Evolutionary conservation across 78 protist species (phyloP).

Genomic region (Chrysochromulina tobinii): DNA sequence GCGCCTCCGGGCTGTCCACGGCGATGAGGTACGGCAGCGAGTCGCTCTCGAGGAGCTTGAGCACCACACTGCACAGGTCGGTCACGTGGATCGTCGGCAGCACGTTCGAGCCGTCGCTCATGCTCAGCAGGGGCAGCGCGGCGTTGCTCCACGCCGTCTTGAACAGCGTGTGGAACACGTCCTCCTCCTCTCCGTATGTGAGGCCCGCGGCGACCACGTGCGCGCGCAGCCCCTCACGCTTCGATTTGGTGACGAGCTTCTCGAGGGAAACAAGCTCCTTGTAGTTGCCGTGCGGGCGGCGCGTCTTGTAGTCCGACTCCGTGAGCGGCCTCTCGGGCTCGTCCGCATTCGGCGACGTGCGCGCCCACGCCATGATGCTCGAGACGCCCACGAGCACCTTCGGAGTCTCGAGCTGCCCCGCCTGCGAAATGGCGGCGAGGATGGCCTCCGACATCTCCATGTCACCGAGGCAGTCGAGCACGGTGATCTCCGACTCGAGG

Average conservation of each 20-base stretch:
- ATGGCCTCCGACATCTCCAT: background rate
- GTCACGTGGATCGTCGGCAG: slow-evolving; percentile 63
- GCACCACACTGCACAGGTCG: slow-evolving; percentile 24
- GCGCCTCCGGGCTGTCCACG: background rate
- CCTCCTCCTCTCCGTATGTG: slow-evolving; percentile 64
- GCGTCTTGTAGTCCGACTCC: slow-evolving; percentile 54
- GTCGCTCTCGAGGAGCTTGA: background rate
- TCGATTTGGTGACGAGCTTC: background rate
- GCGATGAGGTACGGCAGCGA: background rate
- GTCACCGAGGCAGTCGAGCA: background rate
- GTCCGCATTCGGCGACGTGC: background rate
- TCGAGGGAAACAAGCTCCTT: slow-evolving; percentile 30
- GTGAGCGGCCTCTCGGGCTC: slow-evolving; percentile 23
- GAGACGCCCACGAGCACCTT: background rate
- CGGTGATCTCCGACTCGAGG: background rate
- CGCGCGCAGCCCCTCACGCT: slow-evolving; percentile 16
- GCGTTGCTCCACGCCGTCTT: slow-evolving; percentile 36
- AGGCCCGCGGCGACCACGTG: slow-evolving; percentile 49
- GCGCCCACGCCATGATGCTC: background rate
- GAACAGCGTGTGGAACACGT: slow-evolving; percentile 52
- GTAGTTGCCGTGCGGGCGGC: slow-evolving; percentile 61
- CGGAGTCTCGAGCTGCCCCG: too few species aligned
- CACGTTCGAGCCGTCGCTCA: slow-evolving; percentile 48
- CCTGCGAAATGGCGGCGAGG: background rate
- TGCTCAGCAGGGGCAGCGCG: slow-evolving; percentile 23